Percentiles rank a stretch among this genome's conserved stretches.
phyloP scores from a whole-genome alignment of 73 alveolate species.

The Tetrahymena thermophila region DNA sequence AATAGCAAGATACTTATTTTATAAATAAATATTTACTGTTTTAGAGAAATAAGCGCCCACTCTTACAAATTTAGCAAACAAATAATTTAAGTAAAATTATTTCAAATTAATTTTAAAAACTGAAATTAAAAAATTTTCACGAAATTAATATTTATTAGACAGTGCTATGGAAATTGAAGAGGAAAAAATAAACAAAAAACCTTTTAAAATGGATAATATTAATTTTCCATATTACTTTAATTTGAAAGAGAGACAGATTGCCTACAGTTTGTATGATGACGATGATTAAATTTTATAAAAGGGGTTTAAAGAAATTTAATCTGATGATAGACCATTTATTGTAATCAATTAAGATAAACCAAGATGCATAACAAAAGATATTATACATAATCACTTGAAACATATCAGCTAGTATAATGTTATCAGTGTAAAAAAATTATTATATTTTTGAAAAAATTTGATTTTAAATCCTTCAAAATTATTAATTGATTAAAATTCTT shows the following conservation, averaged over 20 bases:
- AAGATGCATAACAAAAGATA: neutral
- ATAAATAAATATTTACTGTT: conserved; percentile 27
- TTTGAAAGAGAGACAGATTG: neutral
- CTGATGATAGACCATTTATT: neutral
- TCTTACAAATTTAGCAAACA: neutral
- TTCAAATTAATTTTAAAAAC: neutral
- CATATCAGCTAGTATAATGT: neutral
- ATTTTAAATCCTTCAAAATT: too few relatives aligned
- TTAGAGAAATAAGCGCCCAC: conserved; percentile 21
- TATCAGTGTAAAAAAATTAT: neutral
- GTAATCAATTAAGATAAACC: neutral
- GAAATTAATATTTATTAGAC: neutral
- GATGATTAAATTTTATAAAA: neutral
- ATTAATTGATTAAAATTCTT: neutral
- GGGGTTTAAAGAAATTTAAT: neutral
- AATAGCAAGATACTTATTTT: neutral
- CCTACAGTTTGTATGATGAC: neutral
- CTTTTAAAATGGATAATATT: neutral
- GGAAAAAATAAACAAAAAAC: neutral
- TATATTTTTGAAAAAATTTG: too few relatives aligned
- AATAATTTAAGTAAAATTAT: neutral
- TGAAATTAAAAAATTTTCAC: too few relatives aligned
- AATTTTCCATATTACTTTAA: neutral
- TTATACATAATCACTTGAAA: neutral
- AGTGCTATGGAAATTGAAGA: neutral